Conservation (phyloP, 1,139 yeast species). For the Sugiyamaella pinicola region DNA sequence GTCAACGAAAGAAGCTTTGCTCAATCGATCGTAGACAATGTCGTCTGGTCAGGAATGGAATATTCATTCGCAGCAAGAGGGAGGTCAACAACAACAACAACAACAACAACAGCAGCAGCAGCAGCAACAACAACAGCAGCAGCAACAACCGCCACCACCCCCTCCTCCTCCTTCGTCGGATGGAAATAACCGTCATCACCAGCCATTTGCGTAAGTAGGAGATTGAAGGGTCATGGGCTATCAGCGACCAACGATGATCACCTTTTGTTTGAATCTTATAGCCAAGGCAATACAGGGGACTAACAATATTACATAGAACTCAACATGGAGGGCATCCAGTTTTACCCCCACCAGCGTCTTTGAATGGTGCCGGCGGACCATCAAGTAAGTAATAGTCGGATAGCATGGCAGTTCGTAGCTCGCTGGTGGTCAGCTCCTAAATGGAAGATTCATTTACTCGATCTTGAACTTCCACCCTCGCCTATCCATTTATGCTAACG, state of each 20-base stretch:
- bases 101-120: not conserved
- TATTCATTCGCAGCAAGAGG: slow-evolving; percentile 12
- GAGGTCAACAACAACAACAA: not conserved
- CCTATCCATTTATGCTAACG: not conserved
- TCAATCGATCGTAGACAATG: not conserved
- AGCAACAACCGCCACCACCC: not conserved
- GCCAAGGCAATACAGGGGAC: not conserved
- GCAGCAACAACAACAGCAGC: slow-evolving; percentile 4
- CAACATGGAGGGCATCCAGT: slow-evolving; percentile 37
- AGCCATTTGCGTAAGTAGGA: slow-evolving; percentile 32
- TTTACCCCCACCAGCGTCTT: slow-evolving; percentile 39
- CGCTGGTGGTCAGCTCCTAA: too few relatives aligned
- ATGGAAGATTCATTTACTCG: too few relatives aligned
- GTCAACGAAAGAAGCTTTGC: not conserved
- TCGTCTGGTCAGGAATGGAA: slow-evolving; percentile 15
- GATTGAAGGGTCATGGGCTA: too few relatives aligned
- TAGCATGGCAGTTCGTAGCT: too few relatives aligned
- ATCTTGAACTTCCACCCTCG: too few relatives aligned
- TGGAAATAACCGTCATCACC: slow-evolving; percentile 26
- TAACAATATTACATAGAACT: slow-evolving; percentile 21
- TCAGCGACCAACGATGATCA: too few relatives aligned
- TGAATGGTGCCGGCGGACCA: slow-evolving; percentile 24
- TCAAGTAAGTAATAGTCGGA: slow-evolving; percentile 25
- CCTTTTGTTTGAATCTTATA: too few relatives aligned
- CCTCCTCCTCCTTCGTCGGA: slow-evolving; percentile 10